Conservation (phyloP, 2,329 filamentous ascomycete genomes). For the Exophiala alcalophila region DNA sequence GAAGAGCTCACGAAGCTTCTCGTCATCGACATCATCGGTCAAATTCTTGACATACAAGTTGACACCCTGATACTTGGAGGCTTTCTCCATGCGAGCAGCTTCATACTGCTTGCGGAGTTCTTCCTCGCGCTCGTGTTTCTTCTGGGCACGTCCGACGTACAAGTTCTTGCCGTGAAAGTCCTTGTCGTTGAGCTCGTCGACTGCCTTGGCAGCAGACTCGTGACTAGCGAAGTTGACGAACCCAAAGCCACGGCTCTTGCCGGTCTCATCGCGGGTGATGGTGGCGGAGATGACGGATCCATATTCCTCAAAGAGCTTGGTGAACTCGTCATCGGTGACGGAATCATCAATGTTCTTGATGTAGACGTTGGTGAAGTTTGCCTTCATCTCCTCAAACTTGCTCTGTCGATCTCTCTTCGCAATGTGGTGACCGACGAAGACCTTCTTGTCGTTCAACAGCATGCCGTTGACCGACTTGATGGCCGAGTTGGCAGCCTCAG, state of each 20-base stretch:
- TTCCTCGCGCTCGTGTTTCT: conserved; percentile 99
- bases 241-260: conserved; percentile 92
- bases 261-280: conserved; percentile 80
- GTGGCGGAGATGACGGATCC: conserved; percentile 95
- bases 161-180: conserved; percentile 94
- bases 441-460: conserved; percentile 99
- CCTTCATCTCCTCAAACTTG: conserved; percentile 99
- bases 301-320: conserved; percentile 83
- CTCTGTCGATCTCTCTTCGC: conserved; percentile 99
- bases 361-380: conserved; percentile 99
- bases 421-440: conserved; percentile 98
- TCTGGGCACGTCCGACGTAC: conserved; percentile 97
- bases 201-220: conserved; percentile 78
- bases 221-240: conserved; percentile 96
- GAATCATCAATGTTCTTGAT: conserved; percentile 94
- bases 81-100: conserved; percentile 94
- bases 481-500: conserved; percentile 90
- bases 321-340: conserved; percentile 90
- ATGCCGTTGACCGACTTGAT: conserved; percentile 99
- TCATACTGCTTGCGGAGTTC: conserved; percentile 99
- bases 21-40: conserved; percentile 93
- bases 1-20: conserved; percentile 95
- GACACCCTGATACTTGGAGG: conserved; percentile 98
- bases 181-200: conserved; percentile 86
- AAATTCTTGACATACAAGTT: conserved; percentile 99